These are phyloP conservation scores for Murraya koenigii DNA, from an alignment of 345 rosid genomes.

Conservation along the genomic window DNA sequence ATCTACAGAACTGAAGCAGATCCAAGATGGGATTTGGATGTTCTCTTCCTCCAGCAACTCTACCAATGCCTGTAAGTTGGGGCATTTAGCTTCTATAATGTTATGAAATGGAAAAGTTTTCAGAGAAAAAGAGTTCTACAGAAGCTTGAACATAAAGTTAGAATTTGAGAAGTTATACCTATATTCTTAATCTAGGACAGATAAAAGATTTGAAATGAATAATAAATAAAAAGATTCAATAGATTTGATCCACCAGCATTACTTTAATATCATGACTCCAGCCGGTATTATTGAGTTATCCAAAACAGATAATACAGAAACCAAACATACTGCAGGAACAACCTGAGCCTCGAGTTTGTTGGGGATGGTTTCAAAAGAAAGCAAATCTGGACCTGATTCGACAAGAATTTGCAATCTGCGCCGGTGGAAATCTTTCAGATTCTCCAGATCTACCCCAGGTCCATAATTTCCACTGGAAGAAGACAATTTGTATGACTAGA, in stretches of 20 bases:
- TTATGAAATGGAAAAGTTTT: slow-evolving; percentile 1
- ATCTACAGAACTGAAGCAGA: slow-evolving; percentile 79
- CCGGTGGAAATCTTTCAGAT: slow-evolving; percentile 84
- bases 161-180: not conserved
- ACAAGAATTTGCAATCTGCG: slow-evolving; percentile 79
- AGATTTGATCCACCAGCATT: not conserved
- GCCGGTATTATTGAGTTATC: not conserved
- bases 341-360: slow-evolving; percentile 95
- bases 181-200: not conserved
- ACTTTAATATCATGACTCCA: not conserved
- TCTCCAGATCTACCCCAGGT: slow-evolving; percentile 45
- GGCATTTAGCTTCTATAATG: not conserved
- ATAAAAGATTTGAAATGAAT: not conserved
- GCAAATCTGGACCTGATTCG: slow-evolving; percentile 80
- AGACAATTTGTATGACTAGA: not conserved
- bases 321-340: slow-evolving; percentile 13
- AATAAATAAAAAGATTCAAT: not conserved
- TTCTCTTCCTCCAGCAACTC: slow-evolving; percentile 86
- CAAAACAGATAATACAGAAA: not conserved
- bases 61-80: slow-evolving; percentile 58
- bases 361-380: slow-evolving; percentile 92
- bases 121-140: not conserved
- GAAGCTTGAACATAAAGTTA: not conserved
- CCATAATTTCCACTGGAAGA: slow-evolving; percentile 70
- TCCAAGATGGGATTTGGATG: slow-evolving; percentile 75